These are phyloP conservation scores for Nicotiana noctiflora DNA, from an alignment of 257 asterid species.

Conservation along the genomic window DNA sequence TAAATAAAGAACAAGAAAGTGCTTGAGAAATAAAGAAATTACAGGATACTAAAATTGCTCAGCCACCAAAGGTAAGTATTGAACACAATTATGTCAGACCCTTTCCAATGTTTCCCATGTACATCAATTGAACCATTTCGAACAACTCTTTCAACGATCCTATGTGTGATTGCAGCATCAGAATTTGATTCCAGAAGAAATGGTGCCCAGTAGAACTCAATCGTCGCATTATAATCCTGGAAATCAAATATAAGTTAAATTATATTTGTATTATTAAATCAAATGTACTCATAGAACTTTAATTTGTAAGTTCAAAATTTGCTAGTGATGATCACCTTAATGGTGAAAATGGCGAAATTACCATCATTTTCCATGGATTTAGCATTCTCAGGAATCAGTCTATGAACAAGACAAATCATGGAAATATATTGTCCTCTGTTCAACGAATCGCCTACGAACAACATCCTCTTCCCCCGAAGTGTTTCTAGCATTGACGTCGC, in stretches of 20 bases:
- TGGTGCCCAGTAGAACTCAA: slow-evolving; percentile 90
- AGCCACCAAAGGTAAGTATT: slow-evolving; percentile 88
- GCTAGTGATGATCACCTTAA: slow-evolving; percentile 43
- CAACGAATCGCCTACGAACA: slow-evolving; percentile 80
- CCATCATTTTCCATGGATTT: slow-evolving; percentile 38
- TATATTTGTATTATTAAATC: neutral
- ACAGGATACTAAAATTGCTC: slow-evolving; percentile 43
- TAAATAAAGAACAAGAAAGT: neutral
- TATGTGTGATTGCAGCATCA: slow-evolving; percentile 50
- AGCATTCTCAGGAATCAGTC: slow-evolving; percentile 43
- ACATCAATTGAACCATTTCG: slow-evolving; percentile 49
- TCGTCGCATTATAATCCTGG: slow-evolving; percentile 65
- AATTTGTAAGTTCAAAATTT: neutral
- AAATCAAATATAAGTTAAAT: neutral
- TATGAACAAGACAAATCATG: slow-evolving; percentile 65
- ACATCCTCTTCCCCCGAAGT: slow-evolving; percentile 62
- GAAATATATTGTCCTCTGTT: slow-evolving; percentile 66
- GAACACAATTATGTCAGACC: slow-evolving; percentile 66
- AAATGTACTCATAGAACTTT: neutral
- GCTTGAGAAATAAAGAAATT: neutral
- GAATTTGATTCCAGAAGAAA: slow-evolving; percentile 78
- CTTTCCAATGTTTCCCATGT: slow-evolving; percentile 66
- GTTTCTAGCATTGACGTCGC: slow-evolving; percentile 62
- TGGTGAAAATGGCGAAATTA: slow-evolving; percentile 44
- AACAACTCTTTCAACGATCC: slow-evolving; percentile 38